Evolutionary conservation across 495 filamentous ascomycete species (phyloP).

Genomic region (Sphaerosporella brunnea): DNA sequence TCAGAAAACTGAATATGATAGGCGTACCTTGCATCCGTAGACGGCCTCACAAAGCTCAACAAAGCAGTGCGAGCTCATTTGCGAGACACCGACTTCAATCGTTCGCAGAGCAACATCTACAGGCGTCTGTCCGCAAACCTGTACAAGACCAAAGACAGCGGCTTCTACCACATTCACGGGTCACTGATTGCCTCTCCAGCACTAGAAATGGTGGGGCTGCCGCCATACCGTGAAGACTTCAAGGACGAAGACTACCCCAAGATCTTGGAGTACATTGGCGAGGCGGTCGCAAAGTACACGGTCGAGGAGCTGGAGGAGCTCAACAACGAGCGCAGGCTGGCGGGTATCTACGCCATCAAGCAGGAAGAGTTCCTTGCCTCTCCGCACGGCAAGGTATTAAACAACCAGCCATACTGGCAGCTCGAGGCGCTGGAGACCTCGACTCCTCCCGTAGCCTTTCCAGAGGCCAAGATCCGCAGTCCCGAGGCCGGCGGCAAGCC

Average conservation of each 20-base stretch:
- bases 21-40: conserved; percentile 53
- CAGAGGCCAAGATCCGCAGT: conserved; percentile 23
- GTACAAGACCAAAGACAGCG: conserved; percentile 47
- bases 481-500: conserved; percentile 28
- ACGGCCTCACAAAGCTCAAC: conserved; percentile 48
- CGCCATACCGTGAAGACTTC: conserved; percentile 42
- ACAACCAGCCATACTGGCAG: conserved; percentile 29
- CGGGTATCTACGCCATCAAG: conserved; percentile 48
- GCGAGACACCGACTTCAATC: conserved; percentile 56
- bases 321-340: conserved; percentile 44
- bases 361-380: conserved; percentile 46
- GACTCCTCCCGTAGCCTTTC: conserved; percentile 39
- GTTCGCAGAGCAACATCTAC: conserved; percentile 54
- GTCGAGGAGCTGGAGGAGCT: conserved; percentile 44
- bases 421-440: conserved; percentile 32
- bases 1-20: conserved; percentile 24
- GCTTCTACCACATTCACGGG: conserved; percentile 63
- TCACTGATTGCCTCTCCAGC: conserved; percentile 53
- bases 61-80: conserved; percentile 41
- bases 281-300: conserved; percentile 44
- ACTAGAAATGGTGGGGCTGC: conserved; percentile 53
- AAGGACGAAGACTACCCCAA: conserved; percentile 41
- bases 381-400: conserved; percentile 34
- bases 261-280: conserved; percentile 49
- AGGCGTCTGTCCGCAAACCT: conserved; percentile 58